Evolutionary conservation across 768 basidiomycete species (phyloP), one percentile per base, ranked within the genome.

Genomic region (Mrakia frigida): DNA sequence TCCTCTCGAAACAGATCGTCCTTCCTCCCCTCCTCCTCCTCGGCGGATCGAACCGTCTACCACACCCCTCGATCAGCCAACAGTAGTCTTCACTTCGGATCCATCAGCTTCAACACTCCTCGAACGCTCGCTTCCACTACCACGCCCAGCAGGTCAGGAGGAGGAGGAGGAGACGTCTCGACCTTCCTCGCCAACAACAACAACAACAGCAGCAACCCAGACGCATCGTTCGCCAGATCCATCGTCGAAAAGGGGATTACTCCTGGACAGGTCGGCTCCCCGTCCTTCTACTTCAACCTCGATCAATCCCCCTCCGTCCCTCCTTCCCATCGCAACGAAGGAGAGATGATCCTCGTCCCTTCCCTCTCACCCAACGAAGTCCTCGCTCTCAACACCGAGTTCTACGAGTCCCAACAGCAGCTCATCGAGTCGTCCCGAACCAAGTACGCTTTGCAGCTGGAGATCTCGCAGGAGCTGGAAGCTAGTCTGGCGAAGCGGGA

Each of bases 401-500:
- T 60, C 21, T 69, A 75, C 74, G 53, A 50, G 28, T 37, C 74
- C 25, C 68, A 60, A 28, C 68, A 70, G 41, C 16, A 70, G 18
- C 56, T 70, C 25, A 10, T 60, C 39, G 53, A 39, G 39, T 37
- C 65, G 5, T 61, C n/a, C 4, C 25, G 70, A 68, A 35, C 35
- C 5, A 75, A 75, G 69, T 75, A 75, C 41, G 74, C 52, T 9
- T 53, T 75, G 3, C 74, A 85, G 80, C 83, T 82, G 76, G 83
- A 81, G 21, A 84, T 82, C 37, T 84, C 79, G 11, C 46, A 79
- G 31, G 65, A 74, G 50, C 70, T 79, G 71, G 75, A 80, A 33
- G 69, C 78, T 25, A 79, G 80, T 71, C 31, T 77, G 28, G 70
- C 39, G 39, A 79, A 77, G 39, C 79, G 79, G 21, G 84, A 86